Base-by-base conservation (phyloP, 73 alveolate species). In the Blepharisma stoltei region DNA sequence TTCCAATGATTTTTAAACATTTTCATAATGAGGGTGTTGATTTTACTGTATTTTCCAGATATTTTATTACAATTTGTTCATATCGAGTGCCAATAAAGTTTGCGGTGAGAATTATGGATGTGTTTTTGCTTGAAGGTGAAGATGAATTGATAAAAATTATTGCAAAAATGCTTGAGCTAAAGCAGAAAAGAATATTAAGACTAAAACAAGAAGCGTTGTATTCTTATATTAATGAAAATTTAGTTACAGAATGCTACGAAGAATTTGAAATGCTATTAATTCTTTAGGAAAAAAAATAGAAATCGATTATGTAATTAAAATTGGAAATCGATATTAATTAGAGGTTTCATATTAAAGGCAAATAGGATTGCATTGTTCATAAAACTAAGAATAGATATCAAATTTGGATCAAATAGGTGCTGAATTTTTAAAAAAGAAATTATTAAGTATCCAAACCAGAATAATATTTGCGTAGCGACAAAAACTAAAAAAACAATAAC, bases 241-340 rank as follows among this genome's bases (percentile, higher is more conserved):
- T 60, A 37, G 55, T 25, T 11, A 21, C 55, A 21, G 76, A 60
- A 60, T 60, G 76, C 52, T 60, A 25, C n/a, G 76, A 60, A n/a
- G 76, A 60, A 37, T 60, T 11, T 60, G 55, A 60, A 11, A 52
- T 20, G 4, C n/a, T 4, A 52, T 14, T 20, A 52, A 14, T 52
- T 14, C 23, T 52, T 52, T 11, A 0, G 0, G 66, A 52, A 1
- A 14, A 52, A 52, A 52, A 32, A 32, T 32, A 32, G 41, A 32
- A 1, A 32, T 32, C 3, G 41, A n/a, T 3, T 32, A 32, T 32
- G 41, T 32, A 32, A 32, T 32, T 32, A 32, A 32, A 32, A 32
- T 32, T 32, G 0, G 41, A 32, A 32, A 32, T 32, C 3, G 0
- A 32, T 32, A 32, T 32, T 32, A 3, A 32, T 32, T 32, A 32